phyloP scores from a whole-genome alignment of 129 eudicot genomes.

The Daucus carota region DNA sequence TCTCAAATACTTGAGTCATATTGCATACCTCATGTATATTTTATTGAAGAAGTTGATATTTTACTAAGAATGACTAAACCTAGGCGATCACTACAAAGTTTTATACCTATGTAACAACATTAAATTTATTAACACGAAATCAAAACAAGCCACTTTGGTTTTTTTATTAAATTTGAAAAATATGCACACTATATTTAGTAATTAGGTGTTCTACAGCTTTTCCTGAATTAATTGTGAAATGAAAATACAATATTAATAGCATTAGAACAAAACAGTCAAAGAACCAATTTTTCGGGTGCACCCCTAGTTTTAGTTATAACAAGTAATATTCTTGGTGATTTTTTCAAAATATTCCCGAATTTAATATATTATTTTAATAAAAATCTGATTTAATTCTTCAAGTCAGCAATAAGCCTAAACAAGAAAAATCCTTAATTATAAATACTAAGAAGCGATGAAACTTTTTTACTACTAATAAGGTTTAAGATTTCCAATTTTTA shows the following conservation, averaged over 20 bases:
- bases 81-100: not conserved
- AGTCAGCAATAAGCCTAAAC: not conserved
- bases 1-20: not conserved
- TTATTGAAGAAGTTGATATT: not conserved
- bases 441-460: too few species aligned
- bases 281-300: too few species aligned
- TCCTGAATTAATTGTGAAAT: not conserved
- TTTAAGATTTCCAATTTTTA: too few species aligned
- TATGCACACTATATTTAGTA: not conserved
- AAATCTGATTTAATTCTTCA: too few species aligned
- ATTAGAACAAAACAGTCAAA: not conserved
- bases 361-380: too few species aligned
- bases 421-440: not conserved
- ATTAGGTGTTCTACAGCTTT: not conserved
- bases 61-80: too few species aligned
- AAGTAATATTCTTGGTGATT: not conserved
- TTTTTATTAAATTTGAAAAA: too few species aligned
- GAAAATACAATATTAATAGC: not conserved
- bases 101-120: too few species aligned
- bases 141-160: not conserved
- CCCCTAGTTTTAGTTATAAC: not conserved
- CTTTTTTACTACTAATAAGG: not conserved
- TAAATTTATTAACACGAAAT: not conserved
- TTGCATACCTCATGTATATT: not conserved
- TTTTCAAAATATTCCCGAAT: too few species aligned